Conservation (phyloP, 2,329 filamentous ascomycete species). For the Zasmidium angulare region DNA sequence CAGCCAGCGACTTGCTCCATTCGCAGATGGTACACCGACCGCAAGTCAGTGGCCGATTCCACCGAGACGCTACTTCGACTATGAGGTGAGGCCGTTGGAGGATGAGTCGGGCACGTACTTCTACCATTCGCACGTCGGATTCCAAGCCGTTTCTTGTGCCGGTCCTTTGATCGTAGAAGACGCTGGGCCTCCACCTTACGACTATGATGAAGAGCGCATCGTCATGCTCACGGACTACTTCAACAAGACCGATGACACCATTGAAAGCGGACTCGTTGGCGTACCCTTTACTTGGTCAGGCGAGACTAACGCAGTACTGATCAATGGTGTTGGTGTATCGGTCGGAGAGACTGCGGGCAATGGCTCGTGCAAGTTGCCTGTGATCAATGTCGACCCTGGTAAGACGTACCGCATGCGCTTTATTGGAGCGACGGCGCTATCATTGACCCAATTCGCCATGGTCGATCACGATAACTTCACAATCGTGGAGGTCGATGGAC, state of each 20-base stretch:
- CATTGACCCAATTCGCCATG: slow-evolving; percentile 55
- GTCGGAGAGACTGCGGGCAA: slow-evolving; percentile 19
- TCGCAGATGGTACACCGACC: slow-evolving; percentile 62
- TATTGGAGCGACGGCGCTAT: slow-evolving; percentile 58
- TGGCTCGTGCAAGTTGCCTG: slow-evolving; percentile 30
- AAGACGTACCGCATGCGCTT: slow-evolving; percentile 63
- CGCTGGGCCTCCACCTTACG: slow-evolving; percentile 47
- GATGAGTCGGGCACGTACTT: slow-evolving; percentile 64
- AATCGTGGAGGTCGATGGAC: slow-evolving; percentile 60
- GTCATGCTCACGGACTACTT: slow-evolving; percentile 60
- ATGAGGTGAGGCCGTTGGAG: slow-evolving; percentile 56
- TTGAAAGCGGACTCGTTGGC: slow-evolving; percentile 52
- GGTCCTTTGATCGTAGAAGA: slow-evolving; percentile 62
- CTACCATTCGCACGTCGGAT: slow-evolving; percentile 66
- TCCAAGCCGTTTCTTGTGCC: slow-evolving; percentile 59
- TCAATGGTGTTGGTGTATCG: slow-evolving; percentile 53
- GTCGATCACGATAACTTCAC: slow-evolving; percentile 57
- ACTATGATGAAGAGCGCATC: slow-evolving; percentile 62
- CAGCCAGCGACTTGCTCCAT: slow-evolving; percentile 58
- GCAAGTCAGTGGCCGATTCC: slow-evolving; percentile 67
- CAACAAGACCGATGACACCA: slow-evolving; percentile 50
- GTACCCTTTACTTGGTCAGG: slow-evolving; percentile 57
- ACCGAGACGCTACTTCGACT: slow-evolving; percentile 64
- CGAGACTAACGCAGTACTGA: slow-evolving; percentile 56
- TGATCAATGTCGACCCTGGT: slow-evolving; percentile 60